A percentile compares a stretch with the other conserved stretches of the same genome.
These are phyloP conservation scores for Microcos paniculata DNA, from an alignment of 345 rosid species.

Conservation along the genomic window DNA sequence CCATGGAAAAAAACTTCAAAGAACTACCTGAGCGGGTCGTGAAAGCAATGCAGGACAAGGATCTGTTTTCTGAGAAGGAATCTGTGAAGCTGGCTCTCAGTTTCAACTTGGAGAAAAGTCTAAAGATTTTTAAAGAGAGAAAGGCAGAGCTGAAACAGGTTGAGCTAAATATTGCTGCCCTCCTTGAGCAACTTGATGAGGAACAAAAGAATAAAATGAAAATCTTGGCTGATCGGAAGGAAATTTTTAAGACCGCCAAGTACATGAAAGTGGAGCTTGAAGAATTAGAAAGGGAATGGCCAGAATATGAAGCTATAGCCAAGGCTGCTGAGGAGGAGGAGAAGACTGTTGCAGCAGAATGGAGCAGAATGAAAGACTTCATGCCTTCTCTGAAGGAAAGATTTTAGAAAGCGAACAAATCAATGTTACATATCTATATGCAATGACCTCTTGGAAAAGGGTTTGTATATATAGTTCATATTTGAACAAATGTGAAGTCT, in stretches of 20 bases:
- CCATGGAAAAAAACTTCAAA: not conserved
- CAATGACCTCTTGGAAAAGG: too few species aligned
- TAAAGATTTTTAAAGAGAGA: not conserved
- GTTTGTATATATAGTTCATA: too few species aligned
- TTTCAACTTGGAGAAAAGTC: not conserved
- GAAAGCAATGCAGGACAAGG: not conserved
- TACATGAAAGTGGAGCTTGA: too few species aligned
- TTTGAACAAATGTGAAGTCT: too few species aligned
- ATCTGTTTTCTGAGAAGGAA: not conserved
- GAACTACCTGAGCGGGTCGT: not conserved
- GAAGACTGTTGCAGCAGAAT: not conserved
- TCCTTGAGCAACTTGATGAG: not conserved
- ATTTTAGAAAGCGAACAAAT: not conserved
- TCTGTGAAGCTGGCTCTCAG: not conserved
- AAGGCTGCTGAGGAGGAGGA: conserved; percentile 9
- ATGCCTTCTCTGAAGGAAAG: not conserved
- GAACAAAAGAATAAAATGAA: not conserved
- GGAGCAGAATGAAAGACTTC: conserved; percentile 4
- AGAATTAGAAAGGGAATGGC: too few species aligned
- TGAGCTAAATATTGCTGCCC: not conserved
- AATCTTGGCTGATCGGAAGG: too few species aligned
- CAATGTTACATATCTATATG: too few species aligned
- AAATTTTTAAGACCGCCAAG: too few species aligned
- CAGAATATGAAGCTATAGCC: not conserved
- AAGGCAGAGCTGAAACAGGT: not conserved